These are phyloP conservation scores for Saitozyma sp. DNA, from an alignment of 768 basidiomycete genomes.

Conservation along the genomic window DNA sequence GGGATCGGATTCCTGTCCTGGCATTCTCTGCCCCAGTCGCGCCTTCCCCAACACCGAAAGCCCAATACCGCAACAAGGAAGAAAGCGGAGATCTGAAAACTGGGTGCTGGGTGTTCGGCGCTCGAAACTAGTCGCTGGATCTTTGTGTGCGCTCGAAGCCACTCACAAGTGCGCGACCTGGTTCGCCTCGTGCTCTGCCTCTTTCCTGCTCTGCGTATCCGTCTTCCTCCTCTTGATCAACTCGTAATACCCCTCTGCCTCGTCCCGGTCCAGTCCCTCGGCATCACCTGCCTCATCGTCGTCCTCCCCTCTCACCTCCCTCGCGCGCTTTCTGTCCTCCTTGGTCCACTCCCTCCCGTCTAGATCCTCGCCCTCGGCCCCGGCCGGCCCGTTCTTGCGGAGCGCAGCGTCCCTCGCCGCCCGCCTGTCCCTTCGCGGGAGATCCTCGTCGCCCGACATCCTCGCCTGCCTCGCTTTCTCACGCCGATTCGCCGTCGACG, in stretches of 20 bases:
- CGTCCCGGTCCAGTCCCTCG: constrained; percentile 4
- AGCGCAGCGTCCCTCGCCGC: constrained; percentile 51
- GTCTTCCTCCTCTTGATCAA: constrained; percentile 74
- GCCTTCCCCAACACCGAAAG: too few relatives aligned
- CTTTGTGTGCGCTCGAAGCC: constrained; percentile 1
- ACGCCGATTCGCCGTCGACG: constrained; percentile 72
- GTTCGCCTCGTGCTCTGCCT: constrained; percentile 72
- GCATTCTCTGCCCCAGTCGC: too few relatives aligned
- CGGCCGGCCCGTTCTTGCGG: constrained; percentile 44
- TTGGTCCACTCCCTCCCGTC: constrained; percentile 54
- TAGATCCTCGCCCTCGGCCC: constrained; percentile 51
- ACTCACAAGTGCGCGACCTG: constrained; percentile 34
- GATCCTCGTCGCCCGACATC: constrained; percentile 87
- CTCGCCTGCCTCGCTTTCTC: constrained; percentile 70
- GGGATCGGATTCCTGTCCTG: too few relatives aligned
- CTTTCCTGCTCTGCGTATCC: constrained; percentile 74
- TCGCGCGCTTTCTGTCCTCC: constrained; percentile 54
- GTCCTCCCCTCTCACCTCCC: constrained; percentile 39
- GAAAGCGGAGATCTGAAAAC: too few relatives aligned
- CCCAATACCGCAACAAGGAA: too few relatives aligned
- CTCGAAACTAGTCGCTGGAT: background rate
- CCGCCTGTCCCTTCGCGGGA: constrained; percentile 79
- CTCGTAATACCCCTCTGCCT: constrained; percentile 78
- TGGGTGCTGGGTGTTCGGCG: too few relatives aligned
- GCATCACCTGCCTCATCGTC: constrained; percentile 9